A percentile compares a stretch with the other conserved stretches of the same genome.
phyloP scores from a whole-genome alignment of 2,329 filamentous ascomycete genomes.

The Byssoonygena ceratinophila region DNA sequence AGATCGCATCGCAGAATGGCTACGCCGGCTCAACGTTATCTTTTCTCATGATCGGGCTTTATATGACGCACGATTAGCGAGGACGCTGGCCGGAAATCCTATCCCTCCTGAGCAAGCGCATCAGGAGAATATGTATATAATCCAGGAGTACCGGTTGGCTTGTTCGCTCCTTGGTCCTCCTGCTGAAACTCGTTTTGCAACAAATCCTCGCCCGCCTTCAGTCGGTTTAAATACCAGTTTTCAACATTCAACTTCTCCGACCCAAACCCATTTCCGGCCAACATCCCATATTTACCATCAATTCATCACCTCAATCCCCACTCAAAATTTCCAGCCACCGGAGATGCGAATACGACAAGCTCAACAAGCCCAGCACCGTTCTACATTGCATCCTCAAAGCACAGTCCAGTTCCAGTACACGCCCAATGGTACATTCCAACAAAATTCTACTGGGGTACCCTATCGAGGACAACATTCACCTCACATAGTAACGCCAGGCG shows the following conservation, averaged over 20 bases:
- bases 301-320: background rate
- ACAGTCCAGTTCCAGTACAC: background rate
- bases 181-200: background rate
- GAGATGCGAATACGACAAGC: background rate
- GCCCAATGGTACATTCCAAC: background rate
- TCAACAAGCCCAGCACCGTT: background rate
- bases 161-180: background rate
- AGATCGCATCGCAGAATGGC: constrained; percentile 6
- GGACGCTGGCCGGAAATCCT: background rate
- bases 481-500: background rate
- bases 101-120: background rate
- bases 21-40: constrained; percentile 17
- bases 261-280: background rate
- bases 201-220: background rate
- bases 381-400: background rate
- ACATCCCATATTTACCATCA: background rate
- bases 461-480: background rate
- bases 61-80: background rate
- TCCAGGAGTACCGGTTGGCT: background rate
- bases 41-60: constrained; percentile 18
- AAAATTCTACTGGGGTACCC: background rate
- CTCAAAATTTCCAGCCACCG: background rate
- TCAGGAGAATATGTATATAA: background rate
- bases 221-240: background rate
- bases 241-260: background rate